Evolutionary conservation across 306 rosid species (phyloP).

Genomic region (Ammopiptanthus mongolicus): DNA sequence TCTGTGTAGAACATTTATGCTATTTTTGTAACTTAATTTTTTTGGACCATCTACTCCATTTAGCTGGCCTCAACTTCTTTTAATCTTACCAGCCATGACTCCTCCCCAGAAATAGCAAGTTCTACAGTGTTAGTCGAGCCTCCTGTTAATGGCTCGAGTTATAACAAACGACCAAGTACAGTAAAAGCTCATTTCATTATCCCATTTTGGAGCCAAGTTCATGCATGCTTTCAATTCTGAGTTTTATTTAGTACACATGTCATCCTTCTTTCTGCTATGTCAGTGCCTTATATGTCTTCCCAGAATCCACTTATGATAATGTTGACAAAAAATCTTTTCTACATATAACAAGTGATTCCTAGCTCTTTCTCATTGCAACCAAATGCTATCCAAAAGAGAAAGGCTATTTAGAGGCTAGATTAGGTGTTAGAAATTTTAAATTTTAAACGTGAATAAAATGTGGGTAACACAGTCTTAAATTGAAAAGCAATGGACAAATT

Average conservation of each 20-base stretch:
- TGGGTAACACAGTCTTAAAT: no score
- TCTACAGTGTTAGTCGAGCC: not conserved
- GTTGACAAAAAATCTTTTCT: not conserved
- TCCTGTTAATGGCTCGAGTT: not conserved
- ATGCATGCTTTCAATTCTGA: not conserved
- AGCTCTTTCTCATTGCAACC: not conserved
- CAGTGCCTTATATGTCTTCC: not conserved
- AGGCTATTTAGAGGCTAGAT: not conserved
- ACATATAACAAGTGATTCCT: not conserved
- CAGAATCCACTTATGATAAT: not conserved
- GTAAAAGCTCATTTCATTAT: not conserved
- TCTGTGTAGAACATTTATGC: no score
- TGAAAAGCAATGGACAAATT: no score
- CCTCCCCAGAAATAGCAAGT: not conserved
- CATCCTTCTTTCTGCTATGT: not conserved
- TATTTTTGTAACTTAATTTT: no score
- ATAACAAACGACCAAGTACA: not conserved
- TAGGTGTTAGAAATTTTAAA: not conserved
- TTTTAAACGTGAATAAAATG: no score
- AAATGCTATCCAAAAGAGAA: not conserved
- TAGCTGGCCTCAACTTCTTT: no score
- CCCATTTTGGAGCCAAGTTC: not conserved
- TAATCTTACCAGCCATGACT: no score
- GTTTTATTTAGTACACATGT: not conserved
- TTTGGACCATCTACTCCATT: not conserved